A percentile compares a stretch with the other conserved stretches of the same genome.
Evolutionary conservation across 2,329 filamentous ascomycete species (phyloP).

Genomic region (Colletotrichum musae): DNA sequence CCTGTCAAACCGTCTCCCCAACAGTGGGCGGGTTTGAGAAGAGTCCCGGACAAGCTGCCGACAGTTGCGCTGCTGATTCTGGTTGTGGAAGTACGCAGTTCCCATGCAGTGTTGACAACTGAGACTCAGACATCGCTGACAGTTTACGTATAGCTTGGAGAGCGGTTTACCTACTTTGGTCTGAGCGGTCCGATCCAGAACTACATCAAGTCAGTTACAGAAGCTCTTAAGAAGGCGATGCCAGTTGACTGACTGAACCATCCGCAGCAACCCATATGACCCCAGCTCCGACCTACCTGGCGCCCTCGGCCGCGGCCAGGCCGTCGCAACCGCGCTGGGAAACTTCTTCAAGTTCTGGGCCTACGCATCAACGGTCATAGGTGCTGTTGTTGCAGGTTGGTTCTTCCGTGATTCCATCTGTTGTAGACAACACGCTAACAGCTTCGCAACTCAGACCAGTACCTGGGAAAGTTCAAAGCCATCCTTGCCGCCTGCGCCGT

Average conservation of each 20-base stretch:
- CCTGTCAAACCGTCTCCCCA: slow-evolving; percentile 1
- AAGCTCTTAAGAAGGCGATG: neutral
- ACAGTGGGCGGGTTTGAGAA: slow-evolving; percentile 42
- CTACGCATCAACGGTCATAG: slow-evolving; percentile 37
- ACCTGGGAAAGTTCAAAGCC: slow-evolving; percentile 73
- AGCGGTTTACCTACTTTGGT: slow-evolving; percentile 50
- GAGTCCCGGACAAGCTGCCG: slow-evolving; percentile 48
- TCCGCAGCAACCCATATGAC: slow-evolving; percentile 43
- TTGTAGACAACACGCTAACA: rapidly evolving
- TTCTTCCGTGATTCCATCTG: rapidly evolving
- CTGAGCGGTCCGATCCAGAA: slow-evolving; percentile 50
- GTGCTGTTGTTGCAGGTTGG: slow-evolving; percentile 24
- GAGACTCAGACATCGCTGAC: neutral
- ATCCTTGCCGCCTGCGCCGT: slow-evolving; percentile 63
- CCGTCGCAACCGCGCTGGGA: slow-evolving; percentile 41
- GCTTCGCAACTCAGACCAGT: slow-evolving; percentile 63
- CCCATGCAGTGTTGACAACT: neutral
- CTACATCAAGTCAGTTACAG: slow-evolving; percentile 47
- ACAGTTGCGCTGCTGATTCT: slow-evolving; percentile 46
- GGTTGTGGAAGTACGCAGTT: slow-evolving; percentile 44
- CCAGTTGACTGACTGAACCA: neutral
- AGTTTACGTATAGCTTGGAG: slow-evolving; percentile 43
- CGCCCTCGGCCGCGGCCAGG: slow-evolving; percentile 43
- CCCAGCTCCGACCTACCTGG: slow-evolving; percentile 41
- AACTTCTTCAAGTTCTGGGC: slow-evolving; percentile 49